phyloP scores from a whole-genome alignment of 805 yeast species.

The Candida broadrunensis region DNA sequence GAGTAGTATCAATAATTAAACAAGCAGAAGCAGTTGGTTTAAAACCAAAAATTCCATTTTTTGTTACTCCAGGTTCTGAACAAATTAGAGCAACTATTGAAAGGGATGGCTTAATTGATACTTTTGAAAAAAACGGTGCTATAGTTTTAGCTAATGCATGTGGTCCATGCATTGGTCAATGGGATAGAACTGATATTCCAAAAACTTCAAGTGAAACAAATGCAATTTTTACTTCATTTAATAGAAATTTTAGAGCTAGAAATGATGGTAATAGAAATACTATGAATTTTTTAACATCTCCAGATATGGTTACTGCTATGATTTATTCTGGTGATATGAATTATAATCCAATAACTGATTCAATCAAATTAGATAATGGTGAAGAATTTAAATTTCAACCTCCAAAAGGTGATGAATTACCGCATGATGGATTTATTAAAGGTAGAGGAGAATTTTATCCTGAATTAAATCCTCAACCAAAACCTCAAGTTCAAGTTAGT shows the following conservation, averaged over 20 bases:
- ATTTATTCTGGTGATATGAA: constrained; percentile 90
- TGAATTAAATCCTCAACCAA: constrained; percentile 60
- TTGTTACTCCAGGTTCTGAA: constrained; percentile 98
- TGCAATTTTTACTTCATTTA: constrained; percentile 94
- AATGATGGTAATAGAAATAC: constrained; percentile 98
- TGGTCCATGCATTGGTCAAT: constrained; percentile 99
- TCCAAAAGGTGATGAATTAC: constrained; percentile 83
- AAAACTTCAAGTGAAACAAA: constrained; percentile 65
- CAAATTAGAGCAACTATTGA: constrained; percentile 96
- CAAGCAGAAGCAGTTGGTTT: constrained; percentile 87
- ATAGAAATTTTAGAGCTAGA: constrained; percentile 96
- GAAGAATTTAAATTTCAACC: constrained; percentile 72
- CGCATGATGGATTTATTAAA: constrained; percentile 68
- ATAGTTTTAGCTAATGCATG: constrained; percentile 94
- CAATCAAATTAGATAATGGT: constrained; percentile 71
- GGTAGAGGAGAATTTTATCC: constrained; percentile 81
- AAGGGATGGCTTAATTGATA: constrained; percentile 85
- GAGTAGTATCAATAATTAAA: constrained; percentile 85
- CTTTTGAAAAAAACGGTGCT: constrained; percentile 86
- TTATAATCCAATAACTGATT: constrained; percentile 88
- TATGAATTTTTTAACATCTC: constrained; percentile 97
- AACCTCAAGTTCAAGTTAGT: constrained; percentile 54
- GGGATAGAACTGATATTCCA: constrained; percentile 87
- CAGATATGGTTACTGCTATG: constrained; percentile 96
- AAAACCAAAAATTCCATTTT: constrained; percentile 86